Base-by-base conservation (phyloP, 139 green algal species). In the Chlorella sp. region DNA sequence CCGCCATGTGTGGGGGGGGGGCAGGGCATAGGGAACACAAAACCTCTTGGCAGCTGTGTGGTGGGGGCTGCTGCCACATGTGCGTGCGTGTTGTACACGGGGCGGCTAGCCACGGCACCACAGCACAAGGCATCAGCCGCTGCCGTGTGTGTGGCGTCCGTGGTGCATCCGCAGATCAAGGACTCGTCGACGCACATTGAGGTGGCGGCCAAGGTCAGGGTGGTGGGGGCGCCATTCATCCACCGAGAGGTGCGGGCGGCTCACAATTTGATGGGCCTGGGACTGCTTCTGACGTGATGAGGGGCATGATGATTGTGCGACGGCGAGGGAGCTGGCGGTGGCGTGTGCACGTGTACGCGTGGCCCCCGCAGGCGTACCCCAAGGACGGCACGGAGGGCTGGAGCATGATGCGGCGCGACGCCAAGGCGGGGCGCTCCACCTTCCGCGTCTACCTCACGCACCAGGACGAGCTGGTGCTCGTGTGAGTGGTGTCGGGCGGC, bases 361-460 rank as follows among this genome's bases (percentile, higher is more conserved):
- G 17, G 10, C 36, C 49, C 35, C 6, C 32, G 36, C 69, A 80
- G 68, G 36, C 20, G 30, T 80, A 72, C 63, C 50, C 31, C 35
- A 76, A 80, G 64, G 70, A 80, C 70, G 35, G 62, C 49, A 31
- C 55, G 55, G 4, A 2, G n/a, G 22, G 35, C 42, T 70, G 34
- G 5, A 31, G 32, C 26, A 26, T 69, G 27, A 65, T 80, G 50
- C 75, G 75, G 22, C 60, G 74, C 1, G 74, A 79, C 32, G 68
- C 74, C 2, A 62, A 30, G 68, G 68, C 74, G 3, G 74, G 67
- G 0, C 63, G n/a, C 14, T 35, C 35, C 35, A 5, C 61, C 26
- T 71, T 55, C 5, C 74, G 33, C 61, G 73, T 63, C 27, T 74
- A 62, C 42, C 72, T 26, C n/a, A 74, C 68, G 1, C 35, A 49